Evolutionary conservation across 2,329 filamentous ascomycete genomes (phyloP).

Genomic region (Exophiala spinifera): DNA sequence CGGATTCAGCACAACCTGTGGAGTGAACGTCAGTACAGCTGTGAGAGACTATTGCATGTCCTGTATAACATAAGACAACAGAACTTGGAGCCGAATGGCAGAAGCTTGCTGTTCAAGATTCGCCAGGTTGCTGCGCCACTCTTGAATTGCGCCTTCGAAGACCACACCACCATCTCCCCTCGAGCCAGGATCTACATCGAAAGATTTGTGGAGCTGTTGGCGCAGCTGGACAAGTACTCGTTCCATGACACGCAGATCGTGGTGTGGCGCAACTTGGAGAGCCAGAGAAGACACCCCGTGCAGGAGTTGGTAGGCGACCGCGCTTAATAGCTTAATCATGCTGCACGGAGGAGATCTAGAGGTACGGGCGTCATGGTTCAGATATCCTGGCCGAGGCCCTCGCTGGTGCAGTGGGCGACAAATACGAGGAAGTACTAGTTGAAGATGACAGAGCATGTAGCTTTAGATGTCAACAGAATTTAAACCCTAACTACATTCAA

Average conservation of each 20-base stretch:
- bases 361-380: too few relatives aligned
- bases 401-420: too few relatives aligned
- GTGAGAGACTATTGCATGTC: conserved; percentile 38
- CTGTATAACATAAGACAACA: conserved; percentile 35
- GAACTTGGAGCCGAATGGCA: conserved; percentile 37
- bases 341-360: too few relatives aligned
- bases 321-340: too few relatives aligned
- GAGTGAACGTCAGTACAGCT: too few relatives aligned
- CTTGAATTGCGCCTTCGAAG: conserved; percentile 35
- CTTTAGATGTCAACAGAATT: too few relatives aligned
- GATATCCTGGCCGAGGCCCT: too few relatives aligned
- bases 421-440: too few relatives aligned
- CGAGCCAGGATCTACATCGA: conserved; percentile 2
- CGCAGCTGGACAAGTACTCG: conserved; percentile 3
- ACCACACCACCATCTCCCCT: background rate
- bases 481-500: too few relatives aligned
- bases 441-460: too few relatives aligned
- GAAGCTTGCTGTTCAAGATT: conserved; percentile 38
- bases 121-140: conserved; percentile 37
- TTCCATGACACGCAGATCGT: conserved; percentile 3
- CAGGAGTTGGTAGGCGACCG: background rate
- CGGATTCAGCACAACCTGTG: conserved; percentile 16
- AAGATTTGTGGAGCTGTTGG: background rate
- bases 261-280: background rate
- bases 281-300: background rate